These are phyloP conservation scores for Citropsis articulata DNA, from an alignment of 345 rosid species.

Conservation along the genomic window DNA sequence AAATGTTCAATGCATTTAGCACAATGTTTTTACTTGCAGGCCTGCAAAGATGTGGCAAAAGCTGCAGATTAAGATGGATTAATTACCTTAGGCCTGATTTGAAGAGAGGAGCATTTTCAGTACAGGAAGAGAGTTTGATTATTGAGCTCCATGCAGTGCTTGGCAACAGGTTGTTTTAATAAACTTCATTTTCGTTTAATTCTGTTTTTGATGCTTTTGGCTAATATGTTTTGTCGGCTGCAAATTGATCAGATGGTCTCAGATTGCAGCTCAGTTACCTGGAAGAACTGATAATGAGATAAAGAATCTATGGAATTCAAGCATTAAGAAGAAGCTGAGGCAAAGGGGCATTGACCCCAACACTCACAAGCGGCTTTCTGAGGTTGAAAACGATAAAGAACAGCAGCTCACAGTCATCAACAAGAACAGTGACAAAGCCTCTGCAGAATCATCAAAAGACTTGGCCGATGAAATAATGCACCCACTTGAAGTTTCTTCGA, in stretches of 20 bases:
- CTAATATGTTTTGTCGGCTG: neutral
- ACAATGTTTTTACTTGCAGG: constrained; percentile 30
- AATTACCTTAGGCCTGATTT: constrained; percentile 86
- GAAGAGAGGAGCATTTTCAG: constrained; percentile 83
- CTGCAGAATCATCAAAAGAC: constrained; percentile 19
- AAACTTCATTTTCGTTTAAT: neutral
- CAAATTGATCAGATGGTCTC: constrained; percentile 57
- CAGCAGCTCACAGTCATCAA: constrained; percentile 22
- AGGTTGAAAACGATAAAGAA: constrained; percentile 35
- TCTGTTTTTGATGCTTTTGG: neutral
- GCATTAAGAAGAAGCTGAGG: constrained; percentile 63
- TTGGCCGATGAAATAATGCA: constrained; percentile 10
- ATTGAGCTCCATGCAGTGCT: constrained; percentile 73
- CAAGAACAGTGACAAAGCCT: constrained; percentile 21
- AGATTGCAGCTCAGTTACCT: constrained; percentile 58
- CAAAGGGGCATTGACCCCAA: constrained; percentile 62
- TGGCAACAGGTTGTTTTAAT: constrained; percentile 54
- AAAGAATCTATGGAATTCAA: constrained; percentile 66
- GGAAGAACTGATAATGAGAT: constrained; percentile 71
- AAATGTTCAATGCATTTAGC: neutral
- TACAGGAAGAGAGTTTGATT: constrained; percentile 71
- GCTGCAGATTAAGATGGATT: constrained; percentile 83
- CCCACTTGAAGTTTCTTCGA: constrained; percentile 29
- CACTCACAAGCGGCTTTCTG: constrained; percentile 57
- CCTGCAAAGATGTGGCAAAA: constrained; percentile 78